Evolutionary conservation across 1,284 basidiomycete species (phyloP), one percentile per base, ranked within the genome.

Genomic region (Sporisorium iseilematis-ciliati): DNA sequence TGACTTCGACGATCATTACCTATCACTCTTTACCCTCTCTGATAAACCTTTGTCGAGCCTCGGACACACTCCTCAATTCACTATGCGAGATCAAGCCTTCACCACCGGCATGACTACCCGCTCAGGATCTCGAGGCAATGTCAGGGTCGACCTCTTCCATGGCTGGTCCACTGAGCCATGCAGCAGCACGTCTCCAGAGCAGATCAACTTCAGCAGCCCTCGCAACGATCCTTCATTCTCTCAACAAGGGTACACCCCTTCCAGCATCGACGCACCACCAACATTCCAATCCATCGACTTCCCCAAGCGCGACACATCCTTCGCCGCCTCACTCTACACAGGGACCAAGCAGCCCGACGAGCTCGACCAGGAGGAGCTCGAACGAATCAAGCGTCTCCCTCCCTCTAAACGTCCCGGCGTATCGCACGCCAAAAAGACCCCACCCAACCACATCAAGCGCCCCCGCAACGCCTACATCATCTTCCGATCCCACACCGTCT

Each of bases 381-480:
- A 63, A 14, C 38, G 42, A 5, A 48, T 57, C 45, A 61, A 52
- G 46, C 26, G 25, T 16, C 49, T 59, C 0, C 62, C 58, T 8
- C 74, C 68, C 2, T 72, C 65, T 29, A 67, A 72, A 49, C 76
- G 65, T 10, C 67, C 74, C 1, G 60, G 61, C 16, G 61, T 70
- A 1, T 80, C 82, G n/a, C 83, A 83, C 56, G 60, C 77, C 20
- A 75, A 76, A 16, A 80, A 78, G 53, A 78, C 59, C 21, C 58
- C 61, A 1, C 68, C 76, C 2, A 87, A 87, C 25, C 92, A 95
- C 86, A 93, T 95, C 84, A 93, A 94, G 51, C 90, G 94, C 35
- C 94, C 94, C 0, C 92, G 93, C 33, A 97, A 97, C 86, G 94
- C 95, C 51, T 97, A 96, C 87, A 96, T 97, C 80, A 90, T 97